Conservation (phyloP, 2,329 filamentous ascomycete genomes). For the Colletotrichum lindemuthianum region DNA sequence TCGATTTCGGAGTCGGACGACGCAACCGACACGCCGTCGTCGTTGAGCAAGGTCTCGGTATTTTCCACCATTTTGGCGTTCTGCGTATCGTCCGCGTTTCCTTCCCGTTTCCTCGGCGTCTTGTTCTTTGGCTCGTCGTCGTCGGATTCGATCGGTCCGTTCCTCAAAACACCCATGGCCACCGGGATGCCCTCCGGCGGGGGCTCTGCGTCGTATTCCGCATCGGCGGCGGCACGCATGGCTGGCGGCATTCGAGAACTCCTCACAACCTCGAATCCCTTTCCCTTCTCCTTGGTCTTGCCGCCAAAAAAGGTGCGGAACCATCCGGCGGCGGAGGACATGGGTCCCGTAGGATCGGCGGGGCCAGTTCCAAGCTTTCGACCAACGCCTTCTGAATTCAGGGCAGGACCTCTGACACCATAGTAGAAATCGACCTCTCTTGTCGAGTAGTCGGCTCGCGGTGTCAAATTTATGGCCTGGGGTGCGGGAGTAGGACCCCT, state of each 20-base stretch:
- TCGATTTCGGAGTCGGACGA: conserved; percentile 54
- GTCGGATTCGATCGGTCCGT: conserved; percentile 72
- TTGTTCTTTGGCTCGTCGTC: conserved; percentile 57
- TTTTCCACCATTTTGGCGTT: conserved; percentile 15
- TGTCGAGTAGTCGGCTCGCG: conserved; percentile 86
- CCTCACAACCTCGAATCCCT: conserved; percentile 96
- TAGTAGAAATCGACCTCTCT: conserved; percentile 98
- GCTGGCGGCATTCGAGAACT: conserved; percentile 87
- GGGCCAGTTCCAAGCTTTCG: conserved; percentile 92
- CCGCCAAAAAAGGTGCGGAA: conserved; percentile 81
- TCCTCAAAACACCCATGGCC: conserved; percentile 68
- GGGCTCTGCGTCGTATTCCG: conserved; percentile 70
- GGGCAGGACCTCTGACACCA: conserved; percentile 85
- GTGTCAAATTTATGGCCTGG: conserved; percentile 56
- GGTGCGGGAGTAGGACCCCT: conserved; percentile 58
- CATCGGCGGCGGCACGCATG: conserved; percentile 65
- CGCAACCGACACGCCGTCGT: conserved; percentile 54
- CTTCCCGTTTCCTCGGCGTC: conserved; percentile 39
- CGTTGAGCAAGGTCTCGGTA: conserved; percentile 53
- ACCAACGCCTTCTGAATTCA: conserved; percentile 83
- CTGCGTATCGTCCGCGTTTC: conserved; percentile 21
- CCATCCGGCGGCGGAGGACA: conserved; percentile 91
- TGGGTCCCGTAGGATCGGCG: conserved; percentile 91
- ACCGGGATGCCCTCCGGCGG: conserved; percentile 74
- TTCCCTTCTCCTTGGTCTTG: conserved; percentile 93